phyloP scores from a whole-genome alignment of 2,329 filamentous ascomycete genomes.

The Sporothrix sp. region DNA sequence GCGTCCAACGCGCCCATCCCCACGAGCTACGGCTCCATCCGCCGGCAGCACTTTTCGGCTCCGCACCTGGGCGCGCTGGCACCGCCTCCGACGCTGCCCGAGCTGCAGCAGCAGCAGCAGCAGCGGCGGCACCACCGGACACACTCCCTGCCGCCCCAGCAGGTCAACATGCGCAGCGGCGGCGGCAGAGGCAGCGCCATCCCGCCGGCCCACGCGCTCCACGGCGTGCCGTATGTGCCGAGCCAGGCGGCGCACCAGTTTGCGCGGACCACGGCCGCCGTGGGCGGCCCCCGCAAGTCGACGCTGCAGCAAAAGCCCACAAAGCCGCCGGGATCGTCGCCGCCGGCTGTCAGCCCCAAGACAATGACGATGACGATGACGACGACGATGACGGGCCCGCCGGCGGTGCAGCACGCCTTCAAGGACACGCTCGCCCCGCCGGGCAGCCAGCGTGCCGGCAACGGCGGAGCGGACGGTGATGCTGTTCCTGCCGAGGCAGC shows the following conservation, averaged over 20 bases:
- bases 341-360: no score
- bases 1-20: not conserved
- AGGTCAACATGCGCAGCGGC: not conserved
- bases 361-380: no score
- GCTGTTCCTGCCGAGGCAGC: not conserved
- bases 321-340: not conserved
- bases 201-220: constrained; percentile 1
- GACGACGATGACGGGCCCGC: not conserved
- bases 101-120: not conserved
- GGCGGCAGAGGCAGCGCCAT: not conserved
- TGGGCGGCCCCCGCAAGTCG: not conserved
- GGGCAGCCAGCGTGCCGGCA: no score
- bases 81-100: not conserved
- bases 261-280: constrained; percentile 40
- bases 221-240: constrained; percentile 37
- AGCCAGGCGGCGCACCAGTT: constrained; percentile 47
- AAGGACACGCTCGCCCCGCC: not conserved
- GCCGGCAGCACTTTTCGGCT: constrained; percentile 4
- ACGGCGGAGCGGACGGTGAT: not conserved
- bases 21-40: not conserved
- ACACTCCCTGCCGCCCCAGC: not conserved
- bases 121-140: not conserved
- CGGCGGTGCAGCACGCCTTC: not conserved
- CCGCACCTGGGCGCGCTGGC: not conserved
- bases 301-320: not conserved